Evolutionary conservation across 441 rosid species (phyloP), one percentile per base, ranked within the genome.

Genomic region (Manihot esculenta): DNA sequence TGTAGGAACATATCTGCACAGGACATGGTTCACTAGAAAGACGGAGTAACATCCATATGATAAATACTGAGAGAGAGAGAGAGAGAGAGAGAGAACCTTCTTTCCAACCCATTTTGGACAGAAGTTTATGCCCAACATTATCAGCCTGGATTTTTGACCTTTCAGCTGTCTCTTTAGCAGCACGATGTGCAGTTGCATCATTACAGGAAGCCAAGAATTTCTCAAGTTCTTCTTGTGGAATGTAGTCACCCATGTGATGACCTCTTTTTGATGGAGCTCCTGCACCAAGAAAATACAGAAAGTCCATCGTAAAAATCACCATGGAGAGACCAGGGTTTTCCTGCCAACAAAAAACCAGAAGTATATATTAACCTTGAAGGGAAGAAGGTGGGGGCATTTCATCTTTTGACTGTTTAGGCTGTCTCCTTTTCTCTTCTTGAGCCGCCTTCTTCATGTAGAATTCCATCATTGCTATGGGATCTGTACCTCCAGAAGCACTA

Each of bases 61-160:
- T 5, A 38, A 7, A 38, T 1, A 38, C 9, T 5, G 42, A 38
- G 42, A 38, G 42, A 38, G 42, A 38, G 42, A 38, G 42, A 38
- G 23, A 17, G 49, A 68, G 72, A 71, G 74, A 70, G 60, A 45
- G 24, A 45, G 69, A 57, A 92, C 97, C 99, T 91, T 93, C 98
- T 88, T 82, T 93, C 98, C 98, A 93, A 33, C 99, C 99, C 98
- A 96, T 96, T 84, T 91, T 93, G n/a, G 98, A 90, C 78, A 91
- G 79, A 64, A 96, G 92, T 62, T 77, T 93, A 76, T 95, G 99
- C 59, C 99, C 99, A 62, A 95, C 98, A 71, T 95, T 93, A 78
- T 91, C 95, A 58, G 99, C 91, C 83, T 95, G 97, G 68, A 95
- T 95, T 80, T 77, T 89, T 21, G 97, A 91, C 79, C 76, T 89